phyloP scores from a whole-genome alignment of 2,329 filamentous ascomycete species.

The Beauveria australis region DNA sequence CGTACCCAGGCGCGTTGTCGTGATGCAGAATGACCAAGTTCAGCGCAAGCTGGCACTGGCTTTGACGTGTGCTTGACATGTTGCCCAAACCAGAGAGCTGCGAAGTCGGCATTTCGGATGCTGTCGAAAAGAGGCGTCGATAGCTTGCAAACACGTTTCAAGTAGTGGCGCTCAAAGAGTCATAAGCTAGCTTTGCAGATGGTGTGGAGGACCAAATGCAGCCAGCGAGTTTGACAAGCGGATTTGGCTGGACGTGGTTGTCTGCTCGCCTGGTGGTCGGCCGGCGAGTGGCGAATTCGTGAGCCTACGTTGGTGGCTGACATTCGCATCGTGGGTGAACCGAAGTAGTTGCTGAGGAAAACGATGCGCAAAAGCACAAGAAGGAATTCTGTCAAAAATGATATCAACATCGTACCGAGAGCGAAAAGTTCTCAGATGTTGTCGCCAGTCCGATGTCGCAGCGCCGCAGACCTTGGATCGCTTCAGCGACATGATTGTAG shows the following conservation, averaged over 20 bases:
- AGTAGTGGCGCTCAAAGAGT: constrained; percentile 1
- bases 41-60: neutral
- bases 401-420: neutral
- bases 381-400: neutral
- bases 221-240: neutral
- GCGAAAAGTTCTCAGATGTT: neutral
- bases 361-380: neutral
- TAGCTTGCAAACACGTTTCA: neutral
- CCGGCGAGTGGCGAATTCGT: neutral
- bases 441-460: neutral
- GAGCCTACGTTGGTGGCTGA: neutral
- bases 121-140: neutral
- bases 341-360: neutral
- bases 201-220: neutral
- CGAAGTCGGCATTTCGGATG: neutral
- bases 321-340: neutral
- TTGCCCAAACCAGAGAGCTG: neutral
- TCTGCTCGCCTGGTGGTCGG: neutral
- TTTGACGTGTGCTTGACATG: neutral
- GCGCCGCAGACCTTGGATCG: neutral
- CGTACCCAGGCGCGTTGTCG: neutral
- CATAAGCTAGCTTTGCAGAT: neutral
- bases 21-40: neutral
- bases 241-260: too few relatives aligned
- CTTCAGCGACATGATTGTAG: neutral